Base-by-base conservation (phyloP, 192 early-diverging fungal genomes). In the Umbelopsis isabellina region DNA sequence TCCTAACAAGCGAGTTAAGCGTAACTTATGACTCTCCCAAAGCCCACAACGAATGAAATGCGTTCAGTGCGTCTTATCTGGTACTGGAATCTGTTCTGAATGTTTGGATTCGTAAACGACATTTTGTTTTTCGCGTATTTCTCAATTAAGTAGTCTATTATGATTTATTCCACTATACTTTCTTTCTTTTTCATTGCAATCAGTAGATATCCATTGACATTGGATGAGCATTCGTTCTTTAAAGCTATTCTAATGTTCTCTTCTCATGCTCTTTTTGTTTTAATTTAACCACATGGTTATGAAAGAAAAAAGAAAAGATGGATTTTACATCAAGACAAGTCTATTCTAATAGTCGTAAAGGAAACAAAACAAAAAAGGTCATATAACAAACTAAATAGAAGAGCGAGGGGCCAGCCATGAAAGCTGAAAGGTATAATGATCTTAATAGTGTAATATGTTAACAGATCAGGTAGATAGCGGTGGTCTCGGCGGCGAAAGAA, bases 1-100 rank as follows among this genome's bases (percentile, higher is more conserved):
- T 16, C 55, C 55, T n/a, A 61, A 61, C 55, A 61, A 61, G 30
- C 55, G 55, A 35, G 55, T 61, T 1, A 61, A 61, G 55, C 55
- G 55, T 35, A 61, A 61, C 30, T 61, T 61, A 61, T 61, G 55
- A 61, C 55, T 61, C 55, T 61, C 55, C 37, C 15, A 25, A 16
- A 61, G 55, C 15, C 55, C 55, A 16, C 55, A 61, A 16, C 55
- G 55, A 35, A 30, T 61, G 6, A 61, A 61, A 25, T 61, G 55
- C 55, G 55, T 61, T 5, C 55, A 61, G 16, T 61, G 55, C 30
- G 55, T 61, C 16, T 30, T 61, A 25, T 61, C 55, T 22, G 55
- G 33, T 15, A 61, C 27, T 35, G 55, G 55, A 35, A 61, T 61
- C 33, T 61, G 55, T 3, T 61, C 55, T 61, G 55, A 61, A 61